A percentile compares a stretch with the other conserved stretches of the same genome.
Conservation (phyloP, 208 protist genomes). For the Acanthamoeba culbertsoni region DNA sequence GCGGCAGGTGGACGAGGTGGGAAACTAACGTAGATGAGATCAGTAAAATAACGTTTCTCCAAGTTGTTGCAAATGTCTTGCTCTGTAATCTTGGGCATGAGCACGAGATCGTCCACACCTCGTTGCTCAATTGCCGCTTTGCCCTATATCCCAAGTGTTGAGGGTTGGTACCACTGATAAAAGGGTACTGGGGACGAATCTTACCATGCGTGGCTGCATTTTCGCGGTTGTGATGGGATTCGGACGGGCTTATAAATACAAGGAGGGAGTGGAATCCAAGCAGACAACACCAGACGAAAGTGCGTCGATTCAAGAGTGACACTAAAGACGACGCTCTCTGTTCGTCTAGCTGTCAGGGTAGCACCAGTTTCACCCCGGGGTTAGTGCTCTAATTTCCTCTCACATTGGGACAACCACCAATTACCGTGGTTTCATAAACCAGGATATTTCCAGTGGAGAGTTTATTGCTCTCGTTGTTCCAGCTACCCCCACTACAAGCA, state of each 20-base stretch:
- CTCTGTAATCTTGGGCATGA: conserved; percentile 90
- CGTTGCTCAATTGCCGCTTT: conserved; percentile 33
- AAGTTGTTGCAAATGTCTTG: conserved; percentile 89
- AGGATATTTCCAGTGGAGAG: background rate
- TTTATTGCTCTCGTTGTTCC: background rate
- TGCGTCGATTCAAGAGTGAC: background rate
- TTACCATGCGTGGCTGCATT: conserved; percentile 53
- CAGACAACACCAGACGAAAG: background rate
- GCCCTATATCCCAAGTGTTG: background rate
- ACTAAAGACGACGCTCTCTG: background rate
- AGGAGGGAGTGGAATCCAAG: background rate
- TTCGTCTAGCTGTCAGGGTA: background rate
- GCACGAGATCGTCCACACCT: conserved; percentile 91
- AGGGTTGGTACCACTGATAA: no score
- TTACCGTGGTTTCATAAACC: background rate
- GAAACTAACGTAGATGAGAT: conserved; percentile 75
- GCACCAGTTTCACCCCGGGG: no score
- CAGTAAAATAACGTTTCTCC: conserved; percentile 77
- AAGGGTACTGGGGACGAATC: background rate
- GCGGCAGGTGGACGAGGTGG: background rate
- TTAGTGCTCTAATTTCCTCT: background rate
- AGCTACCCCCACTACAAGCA: background rate
- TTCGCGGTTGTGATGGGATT: background rate
- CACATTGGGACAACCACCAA: conserved; percentile 2
- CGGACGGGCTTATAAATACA: background rate